Evolutionary conservation across 441 rosid species (phyloP).

Genomic region (Eruca vesicaria): DNA sequence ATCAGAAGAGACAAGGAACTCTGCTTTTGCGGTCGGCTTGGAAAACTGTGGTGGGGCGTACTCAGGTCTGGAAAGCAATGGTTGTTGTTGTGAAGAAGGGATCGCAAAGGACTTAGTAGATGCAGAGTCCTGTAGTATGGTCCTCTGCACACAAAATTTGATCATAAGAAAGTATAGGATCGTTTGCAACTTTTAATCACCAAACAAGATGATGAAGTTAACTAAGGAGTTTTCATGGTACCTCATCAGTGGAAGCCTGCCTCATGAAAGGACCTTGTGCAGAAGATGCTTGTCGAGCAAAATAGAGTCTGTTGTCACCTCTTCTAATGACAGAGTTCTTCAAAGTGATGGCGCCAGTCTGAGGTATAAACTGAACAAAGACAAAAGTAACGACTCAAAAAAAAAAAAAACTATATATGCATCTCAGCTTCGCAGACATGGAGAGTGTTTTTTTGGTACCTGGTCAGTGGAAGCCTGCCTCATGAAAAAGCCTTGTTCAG

Average conservation of each 20-base stretch:
- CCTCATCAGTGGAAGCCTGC: constrained; percentile 54
- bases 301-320: constrained; percentile 49
- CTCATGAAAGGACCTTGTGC: constrained; percentile 76
- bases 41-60: constrained; percentile 39
- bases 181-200: neutral
- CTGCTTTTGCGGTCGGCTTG: constrained; percentile 39
- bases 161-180: too few species aligned
- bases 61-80: constrained; percentile 50
- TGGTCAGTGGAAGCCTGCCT: constrained; percentile 54
- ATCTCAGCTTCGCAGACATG: neutral
- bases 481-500: constrained; percentile 69
- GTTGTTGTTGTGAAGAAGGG: constrained; percentile 33
- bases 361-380: neutral
- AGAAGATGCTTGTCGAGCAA: constrained; percentile 74
- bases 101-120: constrained; percentile 19
- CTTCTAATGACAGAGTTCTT: constrained; percentile 51
- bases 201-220: too few species aligned
- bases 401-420: neutral
- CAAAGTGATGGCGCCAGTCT: constrained; percentile 47
- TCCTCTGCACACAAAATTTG: too few species aligned
- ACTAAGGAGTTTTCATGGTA: constrained; percentile 1
- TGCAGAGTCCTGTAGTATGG: constrained; percentile 11
- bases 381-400: neutral
- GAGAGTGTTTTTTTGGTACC: constrained; percentile 32
- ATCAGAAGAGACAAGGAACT: constrained; percentile 5